Evolutionary conservation across 1,284 basidiomycete genomes (phyloP).

Genomic region (Tremellales sp.): DNA sequence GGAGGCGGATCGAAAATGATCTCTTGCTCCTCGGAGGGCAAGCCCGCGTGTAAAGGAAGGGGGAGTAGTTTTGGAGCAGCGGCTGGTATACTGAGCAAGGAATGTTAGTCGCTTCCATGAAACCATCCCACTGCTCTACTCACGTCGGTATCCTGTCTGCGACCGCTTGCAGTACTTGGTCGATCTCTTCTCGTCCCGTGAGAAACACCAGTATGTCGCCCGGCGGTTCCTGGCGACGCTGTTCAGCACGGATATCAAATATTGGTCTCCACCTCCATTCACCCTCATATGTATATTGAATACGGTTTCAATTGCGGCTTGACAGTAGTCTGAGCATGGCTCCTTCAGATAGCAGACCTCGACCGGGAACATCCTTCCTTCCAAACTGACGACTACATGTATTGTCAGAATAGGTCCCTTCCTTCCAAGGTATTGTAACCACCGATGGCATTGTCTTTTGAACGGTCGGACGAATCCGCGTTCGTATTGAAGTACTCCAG

Average conservation of each 20-base stretch:
- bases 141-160: constrained; percentile 73
- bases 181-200: constrained; percentile 96
- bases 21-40: constrained; percentile 80
- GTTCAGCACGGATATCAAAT: not conserved
- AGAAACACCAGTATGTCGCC: constrained; percentile 93
- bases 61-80: constrained; percentile 60
- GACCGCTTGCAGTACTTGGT: constrained; percentile 75
- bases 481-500: constrained; percentile 76
- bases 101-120: not conserved
- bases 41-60: constrained; percentile 81
- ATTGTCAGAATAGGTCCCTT: constrained; percentile 48
- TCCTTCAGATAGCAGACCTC: constrained; percentile 72
- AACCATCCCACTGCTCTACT: constrained; percentile 32
- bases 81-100: constrained; percentile 59
- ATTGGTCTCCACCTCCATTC: constrained; percentile 14
- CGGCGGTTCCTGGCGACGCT: constrained; percentile 57
- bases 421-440: constrained; percentile 2
- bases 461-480: constrained; percentile 44
- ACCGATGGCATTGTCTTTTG: constrained; percentile 48
- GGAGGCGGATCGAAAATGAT: constrained; percentile 74
- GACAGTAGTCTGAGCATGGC: constrained; percentile 74
- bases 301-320: constrained; percentile 75
- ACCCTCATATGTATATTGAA: constrained; percentile 84
- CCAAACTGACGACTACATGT: constrained; percentile 78
- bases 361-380: constrained; percentile 90